Conservation (phyloP, 306 rosid genomes). For the Alnus glutinosa region DNA sequence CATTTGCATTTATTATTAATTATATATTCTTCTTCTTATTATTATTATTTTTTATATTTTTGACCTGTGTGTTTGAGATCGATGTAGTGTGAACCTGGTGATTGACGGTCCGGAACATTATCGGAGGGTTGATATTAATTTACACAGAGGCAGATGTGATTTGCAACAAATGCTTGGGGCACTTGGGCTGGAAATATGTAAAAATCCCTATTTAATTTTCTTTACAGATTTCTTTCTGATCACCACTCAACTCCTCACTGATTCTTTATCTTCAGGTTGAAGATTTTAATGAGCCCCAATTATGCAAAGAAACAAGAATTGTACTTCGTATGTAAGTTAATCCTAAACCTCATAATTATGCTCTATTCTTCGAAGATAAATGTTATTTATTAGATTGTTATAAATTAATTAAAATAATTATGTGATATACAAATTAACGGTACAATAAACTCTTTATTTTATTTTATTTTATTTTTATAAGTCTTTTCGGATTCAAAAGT, state of each 20-base stretch:
- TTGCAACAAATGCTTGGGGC: neutral
- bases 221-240: neutral
- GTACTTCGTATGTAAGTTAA: neutral
- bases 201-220: neutral
- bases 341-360: neutral
- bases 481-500: too few species aligned
- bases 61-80: neutral
- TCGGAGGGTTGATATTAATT: neutral
- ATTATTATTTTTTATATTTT: too few species aligned
- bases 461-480: too few species aligned
- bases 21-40: too few species aligned
- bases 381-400: too few species aligned
- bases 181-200: neutral
- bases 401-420: too few species aligned
- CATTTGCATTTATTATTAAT: neutral
- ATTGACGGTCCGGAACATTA: neutral
- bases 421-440: too few species aligned
- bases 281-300: neutral
- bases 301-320: neutral
- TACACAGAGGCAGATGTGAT: neutral
- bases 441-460: too few species aligned
- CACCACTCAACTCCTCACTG: neutral
- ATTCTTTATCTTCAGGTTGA: neutral
- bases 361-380: too few species aligned
- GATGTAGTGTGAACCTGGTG: neutral